Base-by-base conservation (phyloP, 345 rosid genomes). In the Euphorbia peplus region DNA sequence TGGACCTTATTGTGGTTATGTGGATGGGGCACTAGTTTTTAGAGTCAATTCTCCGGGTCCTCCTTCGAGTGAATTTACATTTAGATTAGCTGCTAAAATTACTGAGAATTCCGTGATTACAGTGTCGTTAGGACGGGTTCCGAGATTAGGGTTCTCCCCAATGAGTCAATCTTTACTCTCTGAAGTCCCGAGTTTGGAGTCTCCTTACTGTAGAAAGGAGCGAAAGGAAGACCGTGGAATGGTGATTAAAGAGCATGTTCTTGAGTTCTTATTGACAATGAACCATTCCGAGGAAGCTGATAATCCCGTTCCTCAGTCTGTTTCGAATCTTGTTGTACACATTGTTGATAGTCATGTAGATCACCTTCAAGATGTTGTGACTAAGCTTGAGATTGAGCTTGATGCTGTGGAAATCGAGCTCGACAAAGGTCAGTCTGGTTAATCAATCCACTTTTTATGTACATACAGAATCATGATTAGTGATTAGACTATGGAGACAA, bases 221-320 rank as follows among this genome's bases (percentile, higher is more conserved):
- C 82, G 64, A n/a, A 85, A 74, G 79, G 92, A 86, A 54, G 80
- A 83, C 53, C 76, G 85, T 14, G 96, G 89, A 69, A 79, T 84
- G 71, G 97, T 95, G 64, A 92, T 95, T n/a, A 85, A 82, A 78
- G 99, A 92, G 78, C 99, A 95, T 79, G 98, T 95, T 77, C 93
- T 95, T 48, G 99, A 95, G 66, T 95, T 92, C 67, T 81, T 95
- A 46, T 60, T 95, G 70, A 95, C 92, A 1, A 95, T 92, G 99
- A 95, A 92, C 72, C 99, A 95, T 70, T 90, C 99, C 16, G 98
- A 95, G 81, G 98, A 87, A 83, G 98, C 97, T 60, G 99, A 95
- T 75, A 95, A 95, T 75, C 98, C 93, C 22, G 98, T 95, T 14
- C 99, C 99, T 0, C 80, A 64, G 68, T 87, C 96, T 14, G 83